Evolutionary conservation across 257 asterid species (phyloP).

Genomic region (Apocynum venetum): DNA sequence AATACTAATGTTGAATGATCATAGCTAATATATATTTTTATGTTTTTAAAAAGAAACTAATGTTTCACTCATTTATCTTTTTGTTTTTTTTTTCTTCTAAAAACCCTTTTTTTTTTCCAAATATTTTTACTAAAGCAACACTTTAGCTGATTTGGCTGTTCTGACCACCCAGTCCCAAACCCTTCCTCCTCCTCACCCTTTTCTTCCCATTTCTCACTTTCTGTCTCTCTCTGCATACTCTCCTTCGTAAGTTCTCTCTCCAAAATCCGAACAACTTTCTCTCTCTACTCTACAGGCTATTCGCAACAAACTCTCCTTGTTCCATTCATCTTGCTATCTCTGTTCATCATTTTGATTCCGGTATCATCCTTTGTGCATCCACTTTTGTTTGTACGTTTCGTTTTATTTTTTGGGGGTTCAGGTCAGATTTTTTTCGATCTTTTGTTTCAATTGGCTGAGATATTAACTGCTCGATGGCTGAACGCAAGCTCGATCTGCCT

Average conservation of each 20-base stretch:
- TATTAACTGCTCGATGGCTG: conserved; percentile 55
- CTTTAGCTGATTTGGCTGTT: conserved; percentile 44
- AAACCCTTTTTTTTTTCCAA: neutral
- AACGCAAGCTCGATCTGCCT: conserved; percentile 68
- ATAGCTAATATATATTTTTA: too few species aligned
- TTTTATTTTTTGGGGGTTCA: neutral
- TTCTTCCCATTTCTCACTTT: conserved; percentile 2
- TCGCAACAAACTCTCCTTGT: neutral
- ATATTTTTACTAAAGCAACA: neutral
- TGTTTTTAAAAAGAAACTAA: neutral
- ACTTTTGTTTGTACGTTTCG: conserved; percentile 16
- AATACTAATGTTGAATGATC: too few species aligned
- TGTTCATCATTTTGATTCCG: neutral
- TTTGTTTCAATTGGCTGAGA: conserved; percentile 16
- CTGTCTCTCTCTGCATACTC: conserved; percentile 4
- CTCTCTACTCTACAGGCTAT: conserved; percentile 12
- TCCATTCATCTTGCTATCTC: neutral
- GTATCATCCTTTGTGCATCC: neutral
- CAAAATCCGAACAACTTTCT: neutral
- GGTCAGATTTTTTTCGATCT: conserved; percentile 18
- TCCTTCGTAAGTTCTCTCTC: neutral
- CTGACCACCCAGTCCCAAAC: conserved; percentile 84
- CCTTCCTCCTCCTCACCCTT: conserved; percentile 31
- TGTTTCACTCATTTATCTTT: too few species aligned
- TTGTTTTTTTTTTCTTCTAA: too few species aligned